These are phyloP conservation scores for Boletus barrowsii DNA, from an alignment of 768 basidiomycete species.

Conservation along the genomic window DNA sequence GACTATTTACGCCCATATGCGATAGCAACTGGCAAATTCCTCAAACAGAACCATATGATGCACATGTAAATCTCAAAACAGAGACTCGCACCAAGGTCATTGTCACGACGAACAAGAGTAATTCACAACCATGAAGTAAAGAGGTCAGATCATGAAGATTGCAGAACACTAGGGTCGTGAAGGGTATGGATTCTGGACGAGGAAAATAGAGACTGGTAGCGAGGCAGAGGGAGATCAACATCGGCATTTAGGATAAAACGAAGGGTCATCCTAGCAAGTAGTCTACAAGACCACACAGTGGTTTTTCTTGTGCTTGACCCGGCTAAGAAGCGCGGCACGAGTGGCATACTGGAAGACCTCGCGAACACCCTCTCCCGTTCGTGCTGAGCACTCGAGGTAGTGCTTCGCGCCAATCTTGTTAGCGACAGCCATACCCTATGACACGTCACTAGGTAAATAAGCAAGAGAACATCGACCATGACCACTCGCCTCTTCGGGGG, in stretches of 20 bases:
- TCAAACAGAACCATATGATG: not conserved
- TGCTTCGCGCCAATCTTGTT: conserved; percentile 96
- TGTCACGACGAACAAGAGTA: not conserved
- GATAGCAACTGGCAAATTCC: conserved; percentile 17
- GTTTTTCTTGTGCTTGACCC: conserved; percentile 44
- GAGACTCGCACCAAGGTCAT: not conserved
- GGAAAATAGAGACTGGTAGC: conserved; percentile 15
- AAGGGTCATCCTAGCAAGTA: conserved; percentile 21
- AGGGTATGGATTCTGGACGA: conserved; percentile 34
- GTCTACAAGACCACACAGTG: conserved; percentile 45
- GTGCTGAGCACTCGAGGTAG: conserved; percentile 97
- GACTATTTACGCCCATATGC: not conserved
- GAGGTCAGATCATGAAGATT: conserved; percentile 38
- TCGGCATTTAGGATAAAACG: conserved; percentile 21
- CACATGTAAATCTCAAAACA: not conserved
- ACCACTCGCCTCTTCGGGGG: conserved; percentile 77
- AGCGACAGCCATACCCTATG: conserved; percentile 89
- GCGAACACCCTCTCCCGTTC: conserved; percentile 93
- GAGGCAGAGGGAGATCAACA: conserved; percentile 17
- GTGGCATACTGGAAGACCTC: conserved; percentile 99
- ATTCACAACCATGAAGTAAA: conserved; percentile 20
- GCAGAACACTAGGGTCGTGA: conserved; percentile 35
- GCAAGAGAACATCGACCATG: not conserved
- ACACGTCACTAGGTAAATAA: not conserved
- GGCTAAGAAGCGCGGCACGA: conserved; percentile 78